Evolutionary conservation across 2,329 filamentous ascomycete genomes (phyloP), one percentile per base, ranked within the genome.

Genomic region (Alternaria sp.): DNA sequence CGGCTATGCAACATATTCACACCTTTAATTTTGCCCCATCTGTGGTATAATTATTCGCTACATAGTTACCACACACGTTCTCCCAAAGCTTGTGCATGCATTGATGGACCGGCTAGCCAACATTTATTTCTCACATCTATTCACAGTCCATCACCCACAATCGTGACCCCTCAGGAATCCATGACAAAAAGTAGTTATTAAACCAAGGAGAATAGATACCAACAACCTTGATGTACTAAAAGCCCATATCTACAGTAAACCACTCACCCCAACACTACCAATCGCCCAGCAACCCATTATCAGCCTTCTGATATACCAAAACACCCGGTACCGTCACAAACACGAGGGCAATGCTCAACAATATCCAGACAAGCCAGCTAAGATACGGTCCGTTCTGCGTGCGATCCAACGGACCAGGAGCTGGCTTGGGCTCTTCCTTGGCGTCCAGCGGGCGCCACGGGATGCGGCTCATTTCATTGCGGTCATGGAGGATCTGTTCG

Each of bases 401-500:
- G 10, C 57, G 63, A 63, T 77, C 74, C 21, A 77, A 28, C 4
- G 58, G 54, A 36, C 54, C 62, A 6, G 54, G 52, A 11, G 50
- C 45, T 15, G 36, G n/a, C 40, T 21, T 53, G 45, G 40, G 21
- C 26, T 56, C 60, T 12, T 52, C 59, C 10, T 52, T 57, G 21
- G 21, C 28, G 45, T 56, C 40, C 9, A 28, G 36, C 51, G 63
- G 64, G 8, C 46, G 57, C 83, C 83, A 85, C 12, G 84, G 83
- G 43, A 82, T 76, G 12, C 53, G 58, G 66, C 75, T 21, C 36
- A 60, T 21, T 36, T 63, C 43, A 9, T 55, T 32, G 69, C 63
- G 73, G 63, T 73, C 82, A 77, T 77, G 73, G 12, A 87, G 68
- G 6, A 88, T 81, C 75, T 88, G 84, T 69, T 85, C 85, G 9